These are phyloP conservation scores for Thielaviopsis musarum DNA, from an alignment of 2,329 filamentous ascomycete species.

Conservation along the genomic window DNA sequence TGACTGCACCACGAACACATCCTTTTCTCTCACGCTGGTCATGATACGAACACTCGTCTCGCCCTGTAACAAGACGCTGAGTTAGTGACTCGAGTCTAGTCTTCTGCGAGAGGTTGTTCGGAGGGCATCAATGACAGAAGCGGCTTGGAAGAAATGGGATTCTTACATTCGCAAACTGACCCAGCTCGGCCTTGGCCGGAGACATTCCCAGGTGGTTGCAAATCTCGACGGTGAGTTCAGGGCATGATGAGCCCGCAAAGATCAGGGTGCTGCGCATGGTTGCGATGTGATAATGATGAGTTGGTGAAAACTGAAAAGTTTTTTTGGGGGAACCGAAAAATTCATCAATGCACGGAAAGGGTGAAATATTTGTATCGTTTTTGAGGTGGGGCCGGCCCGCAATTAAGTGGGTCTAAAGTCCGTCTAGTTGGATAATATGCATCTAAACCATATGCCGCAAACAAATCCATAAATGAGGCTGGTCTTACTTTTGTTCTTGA, in stretches of 20 bases:
- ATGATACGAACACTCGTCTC: conserved; percentile 54
- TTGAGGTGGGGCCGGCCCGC: conserved; percentile 5
- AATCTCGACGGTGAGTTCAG: conserved; percentile 46
- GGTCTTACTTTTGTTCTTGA: too few relatives aligned
- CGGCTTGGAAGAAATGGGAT: conserved; percentile 3
- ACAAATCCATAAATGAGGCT: background rate
- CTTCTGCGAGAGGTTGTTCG: conserved; percentile 6
- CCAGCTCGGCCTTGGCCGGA: conserved; percentile 46
- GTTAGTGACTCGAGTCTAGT: conserved; percentile 12
- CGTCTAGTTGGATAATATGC: background rate
- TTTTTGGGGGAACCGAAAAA: conserved; percentile 12
- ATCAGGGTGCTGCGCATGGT: conserved; percentile 49
- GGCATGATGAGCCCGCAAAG: conserved; percentile 51
- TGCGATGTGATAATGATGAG: background rate
- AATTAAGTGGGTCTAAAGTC: conserved; percentile 14
- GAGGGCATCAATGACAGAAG: background rate
- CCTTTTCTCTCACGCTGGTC: conserved; percentile 80
- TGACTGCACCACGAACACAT: conserved; percentile 97
- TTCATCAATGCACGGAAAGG: conserved; percentile 12
- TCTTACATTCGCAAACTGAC: conserved; percentile 53
- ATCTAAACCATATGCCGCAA: background rate
- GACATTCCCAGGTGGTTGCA: conserved; percentile 51
- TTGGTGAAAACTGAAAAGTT: background rate
- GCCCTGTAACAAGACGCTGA: conserved; percentile 29
- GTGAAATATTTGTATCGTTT: background rate